Evolutionary conservation across 768 basidiomycete species (phyloP), one percentile per base, ranked within the genome.

Genomic region (Roridomyces roridus): DNA sequence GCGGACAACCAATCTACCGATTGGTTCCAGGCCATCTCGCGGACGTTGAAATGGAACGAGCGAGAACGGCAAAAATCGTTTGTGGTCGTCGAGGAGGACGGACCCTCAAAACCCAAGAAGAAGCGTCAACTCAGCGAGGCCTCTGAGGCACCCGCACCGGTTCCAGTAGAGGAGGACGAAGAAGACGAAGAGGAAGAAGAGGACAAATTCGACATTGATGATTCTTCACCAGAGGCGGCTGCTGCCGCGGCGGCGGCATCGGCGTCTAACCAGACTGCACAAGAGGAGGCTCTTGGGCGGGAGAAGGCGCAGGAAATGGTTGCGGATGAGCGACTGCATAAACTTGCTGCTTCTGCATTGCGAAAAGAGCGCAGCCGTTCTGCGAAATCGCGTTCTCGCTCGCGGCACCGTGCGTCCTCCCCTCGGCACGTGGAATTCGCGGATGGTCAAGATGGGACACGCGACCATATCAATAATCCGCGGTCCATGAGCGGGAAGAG

Each of bases 31-130:
- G 85, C 96, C 5, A 98, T 99, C 60, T 93, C 94, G 31, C 85
- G 97, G 21, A 99, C 96, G 9, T 80, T 99, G 45, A 96, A 98
- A 71, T 98, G 97, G 97, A 99, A 99, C 75, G 96, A 99, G 72
- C 87, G 96, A 21, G 94, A 98, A 74, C 86, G 97, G 42, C 97
- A 99, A 70, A 99, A 98, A 70, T 97, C 95, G 6, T 98, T 98
- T 64, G 97, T 98, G 39, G 92, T 99, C 18, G 94, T 99, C 21
- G 97, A 98, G 70, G 96, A 97, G 67, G 56, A 63, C 25, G 87
- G 84, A 28, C 85, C 88, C 1, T 67, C 75, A 15, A 83, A 83
- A 62, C 68, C 61, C 7, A 74, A 70, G 57, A 71, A 65, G 52
- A 74, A 67, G 49, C 63, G 49, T 25, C 64, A 50, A 58, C 50